These are phyloP conservation scores for Notholithocarpus densiflorus DNA, from an alignment of 306 rosid species.

Conservation along the genomic window DNA sequence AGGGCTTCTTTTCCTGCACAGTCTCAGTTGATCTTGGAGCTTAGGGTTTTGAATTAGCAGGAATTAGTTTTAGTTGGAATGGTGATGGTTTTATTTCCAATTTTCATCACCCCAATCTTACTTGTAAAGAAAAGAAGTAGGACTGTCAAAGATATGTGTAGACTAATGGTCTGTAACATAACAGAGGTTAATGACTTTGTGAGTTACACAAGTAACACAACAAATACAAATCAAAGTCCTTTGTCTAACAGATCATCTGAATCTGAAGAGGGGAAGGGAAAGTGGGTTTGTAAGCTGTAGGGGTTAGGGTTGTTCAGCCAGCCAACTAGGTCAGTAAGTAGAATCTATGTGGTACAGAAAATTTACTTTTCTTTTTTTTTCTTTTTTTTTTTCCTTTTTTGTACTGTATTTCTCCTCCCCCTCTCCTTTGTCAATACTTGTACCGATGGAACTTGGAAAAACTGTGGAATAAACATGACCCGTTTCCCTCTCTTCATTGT, in stretches of 20 bases:
- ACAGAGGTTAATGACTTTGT: slow-evolving; percentile 57
- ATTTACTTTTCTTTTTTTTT: slow-evolving; percentile 35
- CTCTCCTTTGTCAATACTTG: slow-evolving; percentile 71
- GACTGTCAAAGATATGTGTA: slow-evolving; percentile 56
- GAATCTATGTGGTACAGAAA: slow-evolving; percentile 65
- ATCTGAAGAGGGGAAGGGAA: slow-evolving; percentile 32
- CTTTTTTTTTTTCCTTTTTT: slow-evolving; percentile 31
- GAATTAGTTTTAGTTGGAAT: slow-evolving; percentile 57
- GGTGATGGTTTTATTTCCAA: slow-evolving; percentile 89
- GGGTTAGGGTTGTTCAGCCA: slow-evolving; percentile 38
- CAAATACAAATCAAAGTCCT: slow-evolving; percentile 69
- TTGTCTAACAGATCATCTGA: slow-evolving; percentile 82
- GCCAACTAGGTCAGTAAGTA: slow-evolving; percentile 43
- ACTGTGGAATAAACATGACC: slow-evolving; percentile 64
- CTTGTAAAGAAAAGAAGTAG: slow-evolving; percentile 92
- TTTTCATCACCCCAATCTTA: slow-evolving; percentile 72
- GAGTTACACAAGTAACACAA: slow-evolving; percentile 52
- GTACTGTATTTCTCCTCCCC: slow-evolving; percentile 57
- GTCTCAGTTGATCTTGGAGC: slow-evolving; percentile 36
- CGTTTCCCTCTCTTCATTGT: slow-evolving; percentile 34
- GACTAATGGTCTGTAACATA: slow-evolving; percentile 84
- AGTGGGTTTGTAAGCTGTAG: slow-evolving; percentile 39
- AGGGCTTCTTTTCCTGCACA: slow-evolving; percentile 39
- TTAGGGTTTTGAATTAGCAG: slow-evolving; percentile 42
- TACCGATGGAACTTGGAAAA: slow-evolving; percentile 66